Evolutionary conservation across 2,329 filamentous ascomycete species (phyloP).

Genomic region (Shiraia sp.): DNA sequence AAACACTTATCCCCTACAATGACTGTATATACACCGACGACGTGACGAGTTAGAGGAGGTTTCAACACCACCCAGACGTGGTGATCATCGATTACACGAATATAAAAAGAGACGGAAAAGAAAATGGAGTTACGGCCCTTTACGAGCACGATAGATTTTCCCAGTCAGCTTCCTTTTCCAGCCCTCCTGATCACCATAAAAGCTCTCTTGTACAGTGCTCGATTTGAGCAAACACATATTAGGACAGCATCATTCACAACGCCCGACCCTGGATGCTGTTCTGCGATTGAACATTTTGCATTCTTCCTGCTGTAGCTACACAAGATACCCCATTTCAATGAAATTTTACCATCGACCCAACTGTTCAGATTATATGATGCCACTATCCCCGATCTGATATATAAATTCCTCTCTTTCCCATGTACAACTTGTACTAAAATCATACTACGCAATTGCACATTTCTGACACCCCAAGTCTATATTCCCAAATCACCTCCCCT

Average conservation of each 20-base stretch:
- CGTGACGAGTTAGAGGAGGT: constrained; percentile 15
- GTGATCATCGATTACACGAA: constrained; percentile 4
- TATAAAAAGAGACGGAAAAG: constrained; percentile 26
- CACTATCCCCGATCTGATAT: no score
- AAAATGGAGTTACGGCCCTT: constrained; percentile 1
- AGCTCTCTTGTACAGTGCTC: constrained; percentile 30
- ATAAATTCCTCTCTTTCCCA: no score
- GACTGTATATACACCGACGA: constrained; percentile 26
- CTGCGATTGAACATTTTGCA: constrained; percentile 10
- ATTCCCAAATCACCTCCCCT: background rate
- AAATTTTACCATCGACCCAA: constrained; percentile 8
- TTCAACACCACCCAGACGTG: constrained; percentile 26
- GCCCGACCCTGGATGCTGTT: background rate
- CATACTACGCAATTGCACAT: no score
- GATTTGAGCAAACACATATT: constrained; percentile 20
- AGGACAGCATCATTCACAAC: constrained; percentile 4
- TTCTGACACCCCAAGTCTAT: no score
- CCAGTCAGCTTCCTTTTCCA: constrained; percentile 6
- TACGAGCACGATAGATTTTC: constrained; percentile 3
- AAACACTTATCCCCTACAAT: background rate
- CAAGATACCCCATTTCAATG: constrained; percentile 36
- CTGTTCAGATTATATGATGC: no score
- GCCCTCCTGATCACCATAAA: constrained; percentile 6
- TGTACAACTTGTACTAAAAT: no score
- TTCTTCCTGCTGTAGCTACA: constrained; percentile 24